Evolutionary conservation across 441 rosid genomes (phyloP), one percentile per base, ranked within the genome.

Genomic region (Populus tomentosa): DNA sequence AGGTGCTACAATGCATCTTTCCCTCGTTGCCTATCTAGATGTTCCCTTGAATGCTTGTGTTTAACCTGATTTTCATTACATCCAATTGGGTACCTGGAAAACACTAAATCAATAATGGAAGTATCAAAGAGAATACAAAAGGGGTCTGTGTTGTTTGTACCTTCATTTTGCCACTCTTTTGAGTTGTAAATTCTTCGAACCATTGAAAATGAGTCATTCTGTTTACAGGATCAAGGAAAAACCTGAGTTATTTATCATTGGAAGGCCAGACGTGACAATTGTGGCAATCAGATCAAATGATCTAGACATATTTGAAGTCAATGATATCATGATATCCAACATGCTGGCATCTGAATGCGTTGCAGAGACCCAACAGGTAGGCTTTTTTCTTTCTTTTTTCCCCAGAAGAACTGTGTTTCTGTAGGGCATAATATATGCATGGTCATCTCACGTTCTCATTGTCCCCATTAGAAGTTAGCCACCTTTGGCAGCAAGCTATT

Each of bases 341-440:
- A 88, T 97, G 99, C 80, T 94, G 98, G 99, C 98, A 94, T 88
- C 82, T 94, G 83, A 97, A 93, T 81, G 97, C 98, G 1, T 81
- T 94, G 75, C 98, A 94, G 86, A 91, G 96, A 88, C 99, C 99
- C 63, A 91, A 96, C 84, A 90, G 98, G 98, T 94, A 83, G 75
- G 32, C 23, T 0, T 65, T 35, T 35, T 67, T 1, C 40, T 7
- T 7, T 10, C 7, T 33, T 6, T 33, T 33, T 33, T 33, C 0
- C 42, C 11, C 10, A 3, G 53, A 8, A 69, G 46, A 68, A 33
- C 21, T 67, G 6, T 30, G 71, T 20, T 30, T 14, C 4, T 33
- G 14, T 67, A 67, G 36, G 71, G 46, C 21, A 67, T 67, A 18
- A 33, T 67, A 18, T 20, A 33, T 67, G 36, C 40, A 26, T 66